Percentiles rank a stretch among this genome's conserved stretches.
These are phyloP conservation scores for Yarrowia keelungensis DNA, from an alignment of 805 yeast genomes.

Conservation along the genomic window DNA sequence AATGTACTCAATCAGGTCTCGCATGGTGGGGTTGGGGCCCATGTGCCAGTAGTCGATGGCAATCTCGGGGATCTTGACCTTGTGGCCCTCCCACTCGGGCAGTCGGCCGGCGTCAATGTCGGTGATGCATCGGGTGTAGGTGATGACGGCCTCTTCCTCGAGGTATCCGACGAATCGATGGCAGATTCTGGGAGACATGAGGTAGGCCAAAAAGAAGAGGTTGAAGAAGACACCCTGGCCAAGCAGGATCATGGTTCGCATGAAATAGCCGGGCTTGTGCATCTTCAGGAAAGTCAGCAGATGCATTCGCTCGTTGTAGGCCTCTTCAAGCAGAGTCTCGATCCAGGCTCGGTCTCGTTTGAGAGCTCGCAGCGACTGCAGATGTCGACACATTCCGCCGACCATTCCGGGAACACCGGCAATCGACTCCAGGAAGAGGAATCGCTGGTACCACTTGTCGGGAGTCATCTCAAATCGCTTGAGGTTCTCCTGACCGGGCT, in stretches of 20 bases:
- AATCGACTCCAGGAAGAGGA: constrained; percentile 69
- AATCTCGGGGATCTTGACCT: constrained; percentile 52
- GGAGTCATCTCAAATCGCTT: constrained; percentile 62
- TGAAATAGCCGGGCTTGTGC: constrained; percentile 67
- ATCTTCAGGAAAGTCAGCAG: constrained; percentile 69
- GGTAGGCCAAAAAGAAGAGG: constrained; percentile 65
- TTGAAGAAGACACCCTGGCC: constrained; percentile 79
- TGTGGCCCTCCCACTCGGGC: constrained; percentile 54
- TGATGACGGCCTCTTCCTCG: constrained; percentile 77
- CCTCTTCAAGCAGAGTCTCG: constrained; percentile 75
- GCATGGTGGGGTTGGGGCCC: constrained; percentile 58
- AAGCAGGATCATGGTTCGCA: constrained; percentile 59
- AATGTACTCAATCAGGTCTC: constrained; percentile 64
- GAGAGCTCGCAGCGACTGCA: constrained; percentile 66
- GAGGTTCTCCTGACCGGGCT: constrained; percentile 52
- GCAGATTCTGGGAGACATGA: constrained; percentile 66
- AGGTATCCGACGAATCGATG: constrained; percentile 80
- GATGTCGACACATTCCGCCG: constrained; percentile 73
- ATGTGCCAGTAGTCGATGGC: constrained; percentile 72
- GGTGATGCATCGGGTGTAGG: constrained; percentile 66
- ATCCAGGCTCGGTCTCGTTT: constrained; percentile 76
- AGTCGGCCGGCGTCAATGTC: constrained; percentile 60
- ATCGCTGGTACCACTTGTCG: constrained; percentile 65
- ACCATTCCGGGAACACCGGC: constrained; percentile 86
- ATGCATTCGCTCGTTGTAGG: constrained; percentile 81